Evolutionary conservation across 2,329 filamentous ascomycete species (phyloP), one percentile per base, ranked within the genome.

Genomic region (Aspergillus fischeri): DNA sequence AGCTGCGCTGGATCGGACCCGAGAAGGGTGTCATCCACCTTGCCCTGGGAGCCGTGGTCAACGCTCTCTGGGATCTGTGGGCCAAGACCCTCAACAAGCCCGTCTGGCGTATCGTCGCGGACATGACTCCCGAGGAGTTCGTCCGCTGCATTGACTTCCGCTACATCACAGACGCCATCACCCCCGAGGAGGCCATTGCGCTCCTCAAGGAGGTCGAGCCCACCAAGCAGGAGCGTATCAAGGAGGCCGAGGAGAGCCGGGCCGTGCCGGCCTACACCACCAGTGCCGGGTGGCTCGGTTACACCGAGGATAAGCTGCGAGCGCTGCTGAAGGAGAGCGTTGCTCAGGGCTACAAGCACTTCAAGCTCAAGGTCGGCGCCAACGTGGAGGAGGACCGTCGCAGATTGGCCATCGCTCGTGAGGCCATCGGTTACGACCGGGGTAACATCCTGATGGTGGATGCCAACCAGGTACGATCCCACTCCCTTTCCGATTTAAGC

Each of bases 51-150:
- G 90, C 91, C 47, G 88, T 96, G 17, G 90, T 95, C 66, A 96
- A 96, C 73, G 92, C 91, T 17, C 81, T 96, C 67, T 96, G 92
- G 92, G 92, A 96, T 74, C 84, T 96, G n/a, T 96, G 92, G 92
- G 91, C 90, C 54, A 96, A 95, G 79, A 83, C 83, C 2, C 83
- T 94, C 38, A 82, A 84, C 63, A 96, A 96, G 80, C 92, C 92
- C 3, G 90, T 96, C 14, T 96, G 92, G 92, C 84, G 86, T 58
- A 88, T 97, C 60, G 88, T 97, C 25, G 88, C 89, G 10, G 92
- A 96, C 65, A 95, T 96, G 90, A 87, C 83, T 3, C 91, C 92
- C 1, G 89, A 94, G 76, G 88, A 96, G 77, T 85, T 95, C 52
- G 91, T 96, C 52, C 77, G 81, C 58, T 93, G 92, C 77, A 92